Evolutionary conservation across 805 yeast species (phyloP).

Genomic region (Trichomonascus vanleenenianus): DNA sequence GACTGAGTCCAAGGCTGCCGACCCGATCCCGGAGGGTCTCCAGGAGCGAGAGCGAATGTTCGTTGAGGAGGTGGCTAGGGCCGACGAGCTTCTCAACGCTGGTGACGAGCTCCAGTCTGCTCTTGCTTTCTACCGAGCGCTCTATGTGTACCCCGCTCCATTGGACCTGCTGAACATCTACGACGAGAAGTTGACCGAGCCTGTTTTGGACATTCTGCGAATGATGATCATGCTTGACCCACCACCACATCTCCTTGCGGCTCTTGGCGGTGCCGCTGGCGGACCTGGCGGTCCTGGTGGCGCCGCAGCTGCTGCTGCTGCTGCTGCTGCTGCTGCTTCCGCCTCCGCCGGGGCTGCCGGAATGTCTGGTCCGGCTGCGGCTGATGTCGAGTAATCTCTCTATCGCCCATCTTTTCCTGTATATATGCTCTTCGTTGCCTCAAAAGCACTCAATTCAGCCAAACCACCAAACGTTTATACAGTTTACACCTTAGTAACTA

Average conservation of each 20-base stretch:
- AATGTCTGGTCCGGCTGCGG: neutral
- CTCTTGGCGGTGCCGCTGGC: conserved; percentile 43
- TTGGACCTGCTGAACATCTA: conserved; percentile 83
- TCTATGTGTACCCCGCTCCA: conserved; percentile 91
- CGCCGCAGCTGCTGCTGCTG: neutral
- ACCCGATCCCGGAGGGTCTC: conserved; percentile 70
- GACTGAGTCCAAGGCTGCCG: conserved; percentile 51
- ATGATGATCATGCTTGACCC: conserved; percentile 88
- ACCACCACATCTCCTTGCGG: conserved; percentile 63
- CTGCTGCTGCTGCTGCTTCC: neutral
- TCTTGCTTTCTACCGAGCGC: conserved; percentile 83
- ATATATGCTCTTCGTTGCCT: no score
- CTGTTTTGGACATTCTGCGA: conserved; percentile 73
- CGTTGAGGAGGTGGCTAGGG: conserved; percentile 73
- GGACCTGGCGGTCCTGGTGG: conserved; percentile 11
- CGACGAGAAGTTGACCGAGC: conserved; percentile 80
- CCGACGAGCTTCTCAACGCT: conserved; percentile 72
- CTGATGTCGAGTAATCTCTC: conserved; percentile 7
- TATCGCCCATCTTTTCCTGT: neutral
- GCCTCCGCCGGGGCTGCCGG: neutral
- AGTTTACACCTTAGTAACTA: no score
- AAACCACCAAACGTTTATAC: no score
- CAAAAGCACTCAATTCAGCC: neutral
- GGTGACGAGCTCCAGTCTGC: conserved; percentile 72
- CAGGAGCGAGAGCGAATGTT: conserved; percentile 68